phyloP scores from a whole-genome alignment of 2,329 filamentous ascomycete genomes.

The Botrytis byssoidea region DNA sequence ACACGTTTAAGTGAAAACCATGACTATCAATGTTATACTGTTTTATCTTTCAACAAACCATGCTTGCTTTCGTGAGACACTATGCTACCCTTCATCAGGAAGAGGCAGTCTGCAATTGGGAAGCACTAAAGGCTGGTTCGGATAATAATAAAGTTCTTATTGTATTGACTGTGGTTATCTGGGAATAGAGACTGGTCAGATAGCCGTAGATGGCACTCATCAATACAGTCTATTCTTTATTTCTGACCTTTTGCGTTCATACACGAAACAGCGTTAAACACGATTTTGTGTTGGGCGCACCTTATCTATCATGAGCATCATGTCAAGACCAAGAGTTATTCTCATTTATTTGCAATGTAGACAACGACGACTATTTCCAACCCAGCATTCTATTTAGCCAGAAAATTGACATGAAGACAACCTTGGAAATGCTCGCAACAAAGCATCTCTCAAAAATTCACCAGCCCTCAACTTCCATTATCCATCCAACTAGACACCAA shows the following conservation, averaged over 20 bases:
- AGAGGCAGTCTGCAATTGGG: conserved; percentile 6
- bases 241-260: neutral
- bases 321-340: neutral
- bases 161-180: too few species aligned
- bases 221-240: neutral
- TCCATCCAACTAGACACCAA: neutral
- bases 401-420: neutral
- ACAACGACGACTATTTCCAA: too few species aligned
- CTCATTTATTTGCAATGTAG: neutral
- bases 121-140: neutral
- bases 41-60: neutral
- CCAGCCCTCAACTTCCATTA: neutral
- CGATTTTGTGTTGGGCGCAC: neutral
- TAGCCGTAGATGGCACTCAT: neutral
- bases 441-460: neutral
- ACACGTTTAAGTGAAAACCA: conserved; percentile 8
- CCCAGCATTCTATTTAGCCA: neutral
- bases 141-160: neutral
- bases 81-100: too few species aligned
- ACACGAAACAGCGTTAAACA: neutral
- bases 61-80: neutral
- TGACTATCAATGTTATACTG: neutral
- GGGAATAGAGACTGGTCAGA: neutral
- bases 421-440: neutral
- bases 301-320: neutral